Conservation (phyloP, 2,329 filamentous ascomycete genomes). For the Xylaria sp. region DNA sequence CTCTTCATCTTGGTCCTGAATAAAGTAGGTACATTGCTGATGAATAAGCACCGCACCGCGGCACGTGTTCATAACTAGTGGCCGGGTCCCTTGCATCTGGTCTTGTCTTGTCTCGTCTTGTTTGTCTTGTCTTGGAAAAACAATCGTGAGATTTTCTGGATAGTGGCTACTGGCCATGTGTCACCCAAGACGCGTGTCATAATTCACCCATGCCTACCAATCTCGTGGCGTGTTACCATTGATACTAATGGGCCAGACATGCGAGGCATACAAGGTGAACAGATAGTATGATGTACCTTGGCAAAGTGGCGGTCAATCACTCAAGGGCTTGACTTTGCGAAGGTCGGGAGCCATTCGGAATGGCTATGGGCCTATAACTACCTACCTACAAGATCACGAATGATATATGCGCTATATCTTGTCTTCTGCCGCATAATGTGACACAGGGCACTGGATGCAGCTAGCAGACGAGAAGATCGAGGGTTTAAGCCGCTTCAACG, state of each 20-base stretch:
- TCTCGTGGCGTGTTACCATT: not conserved
- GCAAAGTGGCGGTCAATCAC: conserved; percentile 32
- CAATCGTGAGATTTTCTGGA: not conserved
- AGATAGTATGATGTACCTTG: conserved; percentile 18
- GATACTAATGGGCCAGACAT: conserved; percentile 4
- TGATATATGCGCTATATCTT: conserved; percentile 8
- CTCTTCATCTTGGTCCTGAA: conserved; percentile 2
- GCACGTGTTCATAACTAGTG: conserved; percentile 12
- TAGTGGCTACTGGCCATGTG: not conserved
- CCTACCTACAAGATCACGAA: not conserved
- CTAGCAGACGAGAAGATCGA: not conserved
- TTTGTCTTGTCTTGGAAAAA: no score
- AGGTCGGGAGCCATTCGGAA: conserved; percentile 23
- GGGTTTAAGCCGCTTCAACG: conserved; percentile 5
- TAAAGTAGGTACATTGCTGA: not conserved
- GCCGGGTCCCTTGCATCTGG: not conserved
- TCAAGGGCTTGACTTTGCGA: conserved; percentile 27
- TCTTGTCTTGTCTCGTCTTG: conserved; percentile 10
- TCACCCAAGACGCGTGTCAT: not conserved
- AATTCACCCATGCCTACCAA: conserved; percentile 9
- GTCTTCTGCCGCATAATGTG: conserved; percentile 6
- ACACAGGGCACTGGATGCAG: not conserved
- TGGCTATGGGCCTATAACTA: not conserved
- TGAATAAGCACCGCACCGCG: conserved; percentile 16
- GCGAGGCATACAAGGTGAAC: conserved; percentile 17